A percentile compares a stretch with the other conserved stretches of the same genome.
Evolutionary conservation across 2,329 filamentous ascomycete genomes (phyloP).

Genomic region (Fusarium sp.): DNA sequence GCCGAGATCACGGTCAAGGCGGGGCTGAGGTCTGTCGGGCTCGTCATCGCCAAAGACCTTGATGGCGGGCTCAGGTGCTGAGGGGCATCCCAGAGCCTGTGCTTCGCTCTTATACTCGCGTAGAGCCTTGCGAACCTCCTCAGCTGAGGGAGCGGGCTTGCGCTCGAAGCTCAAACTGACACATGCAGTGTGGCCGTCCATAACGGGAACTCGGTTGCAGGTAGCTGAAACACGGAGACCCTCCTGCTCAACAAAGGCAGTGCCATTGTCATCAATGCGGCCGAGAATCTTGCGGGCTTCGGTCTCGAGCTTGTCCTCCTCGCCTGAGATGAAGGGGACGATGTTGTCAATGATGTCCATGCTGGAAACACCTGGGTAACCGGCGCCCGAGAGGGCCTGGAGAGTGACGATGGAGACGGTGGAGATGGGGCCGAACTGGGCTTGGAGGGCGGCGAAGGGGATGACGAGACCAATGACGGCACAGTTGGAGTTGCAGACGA

Average conservation of each 20-base stretch:
- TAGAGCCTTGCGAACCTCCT: constrained; percentile 83
- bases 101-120: constrained; percentile 85
- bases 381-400: constrained; percentile 94
- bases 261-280: constrained; percentile 75
- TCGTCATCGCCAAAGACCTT: constrained; percentile 81
- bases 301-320: constrained; percentile 96
- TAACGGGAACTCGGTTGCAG: constrained; percentile 94
- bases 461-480: constrained; percentile 97
- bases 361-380: constrained; percentile 88
- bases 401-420: constrained; percentile 85
- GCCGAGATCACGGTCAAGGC: constrained; percentile 87
- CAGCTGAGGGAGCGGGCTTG: constrained; percentile 78
- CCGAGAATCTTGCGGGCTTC: constrained; percentile 97
- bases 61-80: constrained; percentile 85
- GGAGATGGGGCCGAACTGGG: constrained; percentile 86
- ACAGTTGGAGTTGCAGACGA: constrained; percentile 98
- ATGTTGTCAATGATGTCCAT: constrained; percentile 99
- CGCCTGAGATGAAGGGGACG: constrained; percentile 90
- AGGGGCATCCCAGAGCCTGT: constrained; percentile 85
- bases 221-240: constrained; percentile 83
- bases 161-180: constrained; percentile 87
- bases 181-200: constrained; percentile 96
- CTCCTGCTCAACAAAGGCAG: constrained; percentile 81
- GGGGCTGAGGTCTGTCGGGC: constrained; percentile 88
- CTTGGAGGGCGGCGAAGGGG: constrained; percentile 90